Conservation (phyloP, 495 filamentous ascomycete species). For the Aspergillus mulundensis region DNA sequence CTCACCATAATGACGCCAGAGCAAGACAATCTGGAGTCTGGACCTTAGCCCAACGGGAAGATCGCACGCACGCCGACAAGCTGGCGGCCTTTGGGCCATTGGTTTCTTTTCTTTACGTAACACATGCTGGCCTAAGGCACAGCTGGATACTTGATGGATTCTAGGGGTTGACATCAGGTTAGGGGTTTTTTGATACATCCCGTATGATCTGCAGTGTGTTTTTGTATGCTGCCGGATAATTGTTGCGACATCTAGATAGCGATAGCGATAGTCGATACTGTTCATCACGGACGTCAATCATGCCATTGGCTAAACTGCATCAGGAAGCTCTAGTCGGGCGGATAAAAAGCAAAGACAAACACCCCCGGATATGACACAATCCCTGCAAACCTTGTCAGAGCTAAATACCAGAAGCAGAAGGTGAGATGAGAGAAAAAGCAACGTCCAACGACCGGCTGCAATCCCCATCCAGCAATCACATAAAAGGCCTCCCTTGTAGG, state of each 20-base stretch:
- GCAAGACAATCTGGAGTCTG: conserved; percentile 3
- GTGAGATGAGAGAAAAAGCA: neutral
- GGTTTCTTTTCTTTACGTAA: conserved; percentile 27
- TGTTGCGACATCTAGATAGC: neutral
- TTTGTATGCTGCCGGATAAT: neutral
- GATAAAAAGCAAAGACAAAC: conserved; percentile 5
- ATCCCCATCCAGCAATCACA: neutral
- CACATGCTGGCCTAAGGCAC: conserved; percentile 1
- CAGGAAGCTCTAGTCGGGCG: neutral
- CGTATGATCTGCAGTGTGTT: too few species aligned
- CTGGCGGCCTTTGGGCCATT: conserved; percentile 12
- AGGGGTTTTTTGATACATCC: too few species aligned
- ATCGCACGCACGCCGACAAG: neutral
- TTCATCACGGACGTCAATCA: neutral
- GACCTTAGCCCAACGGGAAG: neutral
- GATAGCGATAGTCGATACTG: neutral
- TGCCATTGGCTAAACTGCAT: neutral
- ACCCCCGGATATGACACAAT: neutral
- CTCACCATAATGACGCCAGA: conserved; percentile 8
- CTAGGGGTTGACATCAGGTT: too few species aligned
- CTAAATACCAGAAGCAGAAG: neutral
- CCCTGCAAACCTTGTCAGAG: neutral
- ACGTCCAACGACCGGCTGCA: neutral
- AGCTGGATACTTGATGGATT: conserved; percentile 1
- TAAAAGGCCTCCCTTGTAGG: neutral